Base-by-base conservation (phyloP, 768 basidiomycete genomes). In the Leccinum variicolor region DNA sequence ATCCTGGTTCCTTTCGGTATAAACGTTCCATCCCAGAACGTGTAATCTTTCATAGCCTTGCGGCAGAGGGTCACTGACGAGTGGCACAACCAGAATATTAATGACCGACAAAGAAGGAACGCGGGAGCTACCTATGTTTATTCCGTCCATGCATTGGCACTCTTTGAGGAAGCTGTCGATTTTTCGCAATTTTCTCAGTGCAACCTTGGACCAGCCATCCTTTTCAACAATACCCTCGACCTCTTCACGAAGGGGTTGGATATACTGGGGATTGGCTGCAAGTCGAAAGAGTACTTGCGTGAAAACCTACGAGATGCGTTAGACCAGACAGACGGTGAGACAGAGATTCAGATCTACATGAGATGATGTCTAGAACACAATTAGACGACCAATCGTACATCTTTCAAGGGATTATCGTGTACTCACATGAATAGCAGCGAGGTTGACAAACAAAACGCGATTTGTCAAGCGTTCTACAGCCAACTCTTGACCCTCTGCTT, bases 131-230 rank as follows among this genome's bases (percentile, higher is more conserved):
- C 56, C 8, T 8, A 26, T 13, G 9, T 5, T 9, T 3, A 58
- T 6, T 19, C 60, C 51, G 23, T 57, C 51, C 3, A 62, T 15
- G 26, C 59, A 59, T 6, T 52, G 50, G 11, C 53, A 61, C 5
- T 61, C 60, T 28, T 7, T 61, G 4, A 61, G 26, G 43, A 59
- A 56, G 54, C 54, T 56, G 2, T 55, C 58, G 6, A 55, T 8
- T 15, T 55, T 59, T 7, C 31, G 26, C 58, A 59, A 56, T 53
- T 56, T 58, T 15, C 17, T 8, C 21, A 59, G 8, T 11, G 49
- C 41, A 11, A 1, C 14, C 11, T 56, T 56, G 0, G 53, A 26
- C 59, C 60, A 61, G n/a, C 60, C 59, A 1, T 61, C 53, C 43
- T 47, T 28, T 33, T 39, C n/a, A 1, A 55, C 13, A 21, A 52